These are phyloP conservation scores for Amylocarpus encephaloides DNA, from an alignment of 2,329 filamentous ascomycete species.

Conservation along the genomic window DNA sequence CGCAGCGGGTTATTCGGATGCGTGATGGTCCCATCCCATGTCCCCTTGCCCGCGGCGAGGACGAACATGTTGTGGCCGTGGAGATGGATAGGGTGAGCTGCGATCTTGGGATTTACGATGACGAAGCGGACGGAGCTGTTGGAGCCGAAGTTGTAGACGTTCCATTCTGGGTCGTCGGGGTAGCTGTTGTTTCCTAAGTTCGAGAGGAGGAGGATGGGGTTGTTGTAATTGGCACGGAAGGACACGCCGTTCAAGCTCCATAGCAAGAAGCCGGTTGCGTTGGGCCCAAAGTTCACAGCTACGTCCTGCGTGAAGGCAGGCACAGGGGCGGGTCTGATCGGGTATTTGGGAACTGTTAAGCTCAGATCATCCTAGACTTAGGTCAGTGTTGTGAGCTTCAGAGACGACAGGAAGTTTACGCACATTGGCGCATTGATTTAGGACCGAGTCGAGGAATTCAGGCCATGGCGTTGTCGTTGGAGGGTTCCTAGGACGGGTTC, in stretches of 20 bases:
- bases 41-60: constrained; percentile 43
- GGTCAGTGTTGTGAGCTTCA: too few relatives aligned
- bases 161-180: constrained; percentile 2
- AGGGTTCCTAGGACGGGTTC: not conserved
- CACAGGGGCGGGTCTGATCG: constrained; percentile 16
- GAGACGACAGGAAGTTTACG: too few relatives aligned
- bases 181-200: constrained; percentile 1
- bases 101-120: constrained; percentile 38
- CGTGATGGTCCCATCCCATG: constrained; percentile 22
- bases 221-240: constrained; percentile 4
- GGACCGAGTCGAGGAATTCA: too few relatives aligned
- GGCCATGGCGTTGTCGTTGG: not conserved
- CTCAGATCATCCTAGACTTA: constrained; percentile 19
- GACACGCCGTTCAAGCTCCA: constrained; percentile 4
- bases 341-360: constrained; percentile 19
- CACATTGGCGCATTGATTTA: too few relatives aligned
- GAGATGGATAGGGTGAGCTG: constrained; percentile 56
- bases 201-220: constrained; percentile 3
- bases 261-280: constrained; percentile 35
- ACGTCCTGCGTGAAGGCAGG: constrained; percentile 18
- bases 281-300: constrained; percentile 39
- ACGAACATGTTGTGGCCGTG: constrained; percentile 68
- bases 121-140: constrained; percentile 36
- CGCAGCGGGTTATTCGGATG: constrained; percentile 44
- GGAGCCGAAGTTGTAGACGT: constrained; percentile 4